phyloP scores from a whole-genome alignment of 106 monocot genomes.

The Acanthochlamys bracteata region DNA sequence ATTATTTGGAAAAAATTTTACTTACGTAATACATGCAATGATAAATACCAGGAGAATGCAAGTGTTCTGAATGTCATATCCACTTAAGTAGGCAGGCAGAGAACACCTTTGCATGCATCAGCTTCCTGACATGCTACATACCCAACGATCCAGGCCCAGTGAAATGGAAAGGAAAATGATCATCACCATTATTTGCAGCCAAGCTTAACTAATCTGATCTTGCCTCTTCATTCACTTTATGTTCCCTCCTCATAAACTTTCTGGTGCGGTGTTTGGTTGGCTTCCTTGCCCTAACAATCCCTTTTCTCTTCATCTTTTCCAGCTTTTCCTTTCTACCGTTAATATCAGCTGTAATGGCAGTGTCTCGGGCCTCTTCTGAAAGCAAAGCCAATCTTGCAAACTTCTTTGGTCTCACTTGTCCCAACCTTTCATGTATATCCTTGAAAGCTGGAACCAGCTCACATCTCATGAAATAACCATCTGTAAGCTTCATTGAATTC shows the following conservation, averaged over 20 bases:
- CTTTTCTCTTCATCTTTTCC: slow-evolving; percentile 55
- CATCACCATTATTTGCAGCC: not conserved
- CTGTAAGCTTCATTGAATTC: slow-evolving; percentile 72
- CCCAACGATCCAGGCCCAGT: too few relatives aligned
- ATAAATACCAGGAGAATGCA: too few relatives aligned
- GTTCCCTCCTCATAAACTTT: slow-evolving; percentile 59
- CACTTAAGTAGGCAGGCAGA: too few relatives aligned
- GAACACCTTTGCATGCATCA: not conserved
- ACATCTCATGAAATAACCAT: slow-evolving; percentile 92
- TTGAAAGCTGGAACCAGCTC: slow-evolving; percentile 81
- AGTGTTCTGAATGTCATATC: too few relatives aligned
- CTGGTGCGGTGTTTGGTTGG: slow-evolving; percentile 43
- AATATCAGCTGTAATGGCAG: slow-evolving; percentile 68
- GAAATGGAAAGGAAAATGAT: too few relatives aligned
- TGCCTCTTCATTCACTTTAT: slow-evolving; percentile 19
- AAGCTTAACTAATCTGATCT: slow-evolving; percentile 16
- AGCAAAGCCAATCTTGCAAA: slow-evolving; percentile 83
- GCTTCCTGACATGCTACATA: too few relatives aligned
- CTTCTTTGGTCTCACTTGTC: slow-evolving; percentile 70
- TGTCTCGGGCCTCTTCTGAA: slow-evolving; percentile 78
- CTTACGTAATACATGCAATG: too few relatives aligned
- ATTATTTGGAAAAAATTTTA: too few relatives aligned
- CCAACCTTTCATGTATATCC: slow-evolving; percentile 73
- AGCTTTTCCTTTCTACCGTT: slow-evolving; percentile 63
- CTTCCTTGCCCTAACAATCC: slow-evolving; percentile 46